Percentiles rank a stretch among this genome's conserved stretches.
phyloP scores from a whole-genome alignment of 345 rosid species.

The Hibiscus trionum region DNA sequence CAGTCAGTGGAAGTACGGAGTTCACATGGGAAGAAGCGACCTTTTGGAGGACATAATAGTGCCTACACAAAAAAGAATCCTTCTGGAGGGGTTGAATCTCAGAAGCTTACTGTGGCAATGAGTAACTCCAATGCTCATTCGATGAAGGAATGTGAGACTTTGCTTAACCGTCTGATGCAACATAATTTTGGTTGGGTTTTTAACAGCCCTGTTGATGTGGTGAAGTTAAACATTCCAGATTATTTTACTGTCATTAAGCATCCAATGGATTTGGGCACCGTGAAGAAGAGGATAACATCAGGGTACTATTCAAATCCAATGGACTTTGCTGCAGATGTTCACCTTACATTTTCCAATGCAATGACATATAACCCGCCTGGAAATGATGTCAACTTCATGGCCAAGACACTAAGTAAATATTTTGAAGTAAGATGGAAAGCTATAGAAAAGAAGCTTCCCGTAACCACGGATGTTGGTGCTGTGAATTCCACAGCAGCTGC shows the following conservation, averaged over 20 bases:
- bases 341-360: constrained; percentile 76
- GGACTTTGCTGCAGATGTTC: constrained; percentile 69
- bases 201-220: constrained; percentile 69
- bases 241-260: constrained; percentile 68
- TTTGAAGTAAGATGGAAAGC: constrained; percentile 80
- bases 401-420: constrained; percentile 38
- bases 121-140: constrained; percentile 23
- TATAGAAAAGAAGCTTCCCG: constrained; percentile 66
- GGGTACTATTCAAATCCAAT: constrained; percentile 57
- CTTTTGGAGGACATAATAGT: constrained; percentile 34
- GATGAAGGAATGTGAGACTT: constrained; percentile 64
- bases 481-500: constrained; percentile 27
- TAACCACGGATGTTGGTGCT: constrained; percentile 15
- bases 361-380: constrained; percentile 79
- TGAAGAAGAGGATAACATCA: constrained; percentile 45
- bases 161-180: constrained; percentile 52
- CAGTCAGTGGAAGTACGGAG: constrained; percentile 26
- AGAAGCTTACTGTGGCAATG: constrained; percentile 23
- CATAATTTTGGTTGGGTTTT: constrained; percentile 65
- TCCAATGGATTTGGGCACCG: constrained; percentile 94
- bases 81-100: constrained; percentile 22
- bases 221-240: constrained; percentile 74
- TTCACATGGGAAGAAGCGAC: constrained; percentile 49
- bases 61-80: constrained; percentile 36
- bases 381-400: constrained; percentile 67